Percentiles rank a stretch among this genome's conserved stretches.
Evolutionary conservation across 2,329 filamentous ascomycete species (phyloP).

Genomic region (Colletotrichum cereale): DNA sequence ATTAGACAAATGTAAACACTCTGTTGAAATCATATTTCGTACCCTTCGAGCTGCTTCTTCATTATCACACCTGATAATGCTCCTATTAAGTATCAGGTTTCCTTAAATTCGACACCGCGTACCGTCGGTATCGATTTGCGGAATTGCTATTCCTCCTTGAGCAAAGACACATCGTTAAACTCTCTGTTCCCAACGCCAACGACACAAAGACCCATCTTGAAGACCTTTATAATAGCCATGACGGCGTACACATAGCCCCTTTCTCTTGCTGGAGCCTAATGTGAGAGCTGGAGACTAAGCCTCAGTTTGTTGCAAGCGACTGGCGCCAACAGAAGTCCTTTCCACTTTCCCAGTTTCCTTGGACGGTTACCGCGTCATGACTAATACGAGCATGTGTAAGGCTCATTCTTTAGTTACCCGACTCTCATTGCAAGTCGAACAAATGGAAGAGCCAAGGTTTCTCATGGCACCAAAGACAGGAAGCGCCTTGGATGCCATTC

Average conservation of each 20-base stretch:
- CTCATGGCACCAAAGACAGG: conserved; percentile 63
- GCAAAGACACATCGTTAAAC: conserved; percentile 4
- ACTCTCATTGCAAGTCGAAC: background rate
- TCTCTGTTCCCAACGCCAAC: conserved; percentile 25
- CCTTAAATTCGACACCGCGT: no score
- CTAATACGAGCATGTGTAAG: conserved; percentile 68
- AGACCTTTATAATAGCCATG: conserved; percentile 23
- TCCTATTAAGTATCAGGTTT: no score
- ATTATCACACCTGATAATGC: no score
- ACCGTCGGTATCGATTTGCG: background rate
- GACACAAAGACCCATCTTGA: conserved; percentile 32
- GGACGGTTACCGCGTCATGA: conserved; percentile 66
- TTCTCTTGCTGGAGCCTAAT: conserved; percentile 73
- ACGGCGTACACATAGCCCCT: conserved; percentile 55
- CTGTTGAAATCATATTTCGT: no score
- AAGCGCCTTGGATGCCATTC: conserved; percentile 60
- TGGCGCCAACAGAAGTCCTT: conserved; percentile 68
- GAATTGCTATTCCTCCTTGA: conserved; percentile 22
- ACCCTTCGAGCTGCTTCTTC: no score
- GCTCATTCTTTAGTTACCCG: background rate
- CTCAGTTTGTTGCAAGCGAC: conserved; percentile 66
- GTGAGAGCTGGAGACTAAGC: conserved; percentile 69
- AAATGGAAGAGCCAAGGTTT: background rate
- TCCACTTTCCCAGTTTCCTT: conserved; percentile 65
- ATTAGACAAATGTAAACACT: no score